Evolutionary conservation across 345 rosid genomes (phyloP).

Genomic region (Euphorbia lathyris): DNA sequence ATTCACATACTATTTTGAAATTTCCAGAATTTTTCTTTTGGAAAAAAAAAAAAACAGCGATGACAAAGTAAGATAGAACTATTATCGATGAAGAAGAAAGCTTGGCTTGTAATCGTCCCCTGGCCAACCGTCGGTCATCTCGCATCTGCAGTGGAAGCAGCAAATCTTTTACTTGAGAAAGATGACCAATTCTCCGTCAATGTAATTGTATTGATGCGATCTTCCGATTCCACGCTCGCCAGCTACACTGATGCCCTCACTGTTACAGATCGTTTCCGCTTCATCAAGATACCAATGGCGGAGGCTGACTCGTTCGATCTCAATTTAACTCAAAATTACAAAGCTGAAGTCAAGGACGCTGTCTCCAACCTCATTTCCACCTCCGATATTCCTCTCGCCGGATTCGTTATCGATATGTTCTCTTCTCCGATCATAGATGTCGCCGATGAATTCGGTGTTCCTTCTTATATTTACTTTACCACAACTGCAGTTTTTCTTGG

Average conservation of each 20-base stretch:
- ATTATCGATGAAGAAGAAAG: neutral
- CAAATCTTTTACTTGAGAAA: neutral
- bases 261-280: constrained; percentile 25
- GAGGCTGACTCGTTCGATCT: neutral
- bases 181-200: neutral
- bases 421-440: constrained; percentile 13
- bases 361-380: constrained; percentile 6
- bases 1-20: too few relatives aligned
- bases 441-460: constrained; percentile 20
- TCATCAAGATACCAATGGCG: constrained; percentile 29
- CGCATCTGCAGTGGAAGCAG: neutral
- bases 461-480: constrained; percentile 18
- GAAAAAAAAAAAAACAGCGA: too few relatives aligned
- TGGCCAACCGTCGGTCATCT: neutral
- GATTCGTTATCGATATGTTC: constrained; percentile 18
- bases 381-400: neutral
- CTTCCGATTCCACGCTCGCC: neutral
- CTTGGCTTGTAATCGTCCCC: neutral
- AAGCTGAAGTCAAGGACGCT: constrained; percentile 14
- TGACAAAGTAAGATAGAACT: too few relatives aligned
- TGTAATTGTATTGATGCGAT: neutral
- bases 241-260: neutral
- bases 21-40: too few relatives aligned
- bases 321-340: constrained; percentile 17
- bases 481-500: constrained; percentile 14